A percentile compares a stretch with the other conserved stretches of the same genome.
Evolutionary conservation across 208 protist genomes (phyloP).

Genomic region (Wallacemonas sp.): DNA sequence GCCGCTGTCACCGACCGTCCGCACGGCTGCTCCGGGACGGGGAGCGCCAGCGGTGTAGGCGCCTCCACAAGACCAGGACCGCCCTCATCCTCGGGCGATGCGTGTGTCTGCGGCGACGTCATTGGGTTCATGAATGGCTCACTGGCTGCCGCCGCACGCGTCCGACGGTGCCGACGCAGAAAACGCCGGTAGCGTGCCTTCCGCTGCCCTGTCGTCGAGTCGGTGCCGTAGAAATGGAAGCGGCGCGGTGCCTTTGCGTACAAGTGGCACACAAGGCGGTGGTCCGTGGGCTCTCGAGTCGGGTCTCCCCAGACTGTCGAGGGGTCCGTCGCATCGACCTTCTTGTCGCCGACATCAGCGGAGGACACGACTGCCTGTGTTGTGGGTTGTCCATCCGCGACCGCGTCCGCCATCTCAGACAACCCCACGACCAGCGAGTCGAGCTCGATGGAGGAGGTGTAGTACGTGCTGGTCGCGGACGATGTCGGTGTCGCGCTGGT

Average conservation of each 20-base stretch:
- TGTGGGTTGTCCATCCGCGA: neutral
- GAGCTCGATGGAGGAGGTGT: neutral
- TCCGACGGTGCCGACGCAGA: slow-evolving; percentile 20
- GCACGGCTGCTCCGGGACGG: too few species aligned
- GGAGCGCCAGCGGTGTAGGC: neutral
- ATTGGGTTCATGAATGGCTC: too few species aligned
- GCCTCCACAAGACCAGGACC: neutral
- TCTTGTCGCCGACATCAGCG: too few species aligned
- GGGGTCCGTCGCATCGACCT: too few species aligned
- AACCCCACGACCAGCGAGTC: neutral
- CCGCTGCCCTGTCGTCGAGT: neutral
- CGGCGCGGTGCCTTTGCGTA: slow-evolving; percentile 16
- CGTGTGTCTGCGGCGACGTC: too few species aligned
- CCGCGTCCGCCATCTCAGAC: neutral
- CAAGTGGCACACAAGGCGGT: slow-evolving; percentile 3
- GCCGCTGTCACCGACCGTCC: neutral
- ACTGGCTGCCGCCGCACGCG: too few species aligned
- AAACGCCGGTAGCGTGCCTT: slow-evolving; percentile 32
- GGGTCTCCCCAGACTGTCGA: too few species aligned
- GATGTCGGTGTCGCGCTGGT: neutral
- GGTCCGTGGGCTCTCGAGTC: neutral
- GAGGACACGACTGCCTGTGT: too few species aligned
- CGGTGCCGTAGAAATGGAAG: slow-evolving; percentile 18
- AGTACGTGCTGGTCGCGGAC: slow-evolving; percentile 1
- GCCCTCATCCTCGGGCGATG: too few species aligned